phyloP scores from a whole-genome alignment of 1,284 basidiomycete genomes.

The Apiotrichum veenhuisii region DNA sequence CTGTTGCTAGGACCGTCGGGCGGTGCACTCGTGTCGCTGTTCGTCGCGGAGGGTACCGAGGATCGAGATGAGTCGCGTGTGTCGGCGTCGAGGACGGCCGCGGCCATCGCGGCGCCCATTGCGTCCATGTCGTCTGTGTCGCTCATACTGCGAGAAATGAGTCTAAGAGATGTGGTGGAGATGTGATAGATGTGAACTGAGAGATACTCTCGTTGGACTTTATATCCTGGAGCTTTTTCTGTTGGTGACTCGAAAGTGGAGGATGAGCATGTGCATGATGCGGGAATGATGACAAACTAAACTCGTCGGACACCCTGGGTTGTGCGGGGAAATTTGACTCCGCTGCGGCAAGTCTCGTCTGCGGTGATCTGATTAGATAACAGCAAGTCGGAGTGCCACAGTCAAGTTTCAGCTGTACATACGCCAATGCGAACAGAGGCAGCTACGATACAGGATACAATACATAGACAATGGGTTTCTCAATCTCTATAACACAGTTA shows the following conservation, averaged over 20 bases:
- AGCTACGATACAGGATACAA: no score
- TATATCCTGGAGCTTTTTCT: neutral
- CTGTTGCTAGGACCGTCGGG: neutral
- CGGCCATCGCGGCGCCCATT: neutral
- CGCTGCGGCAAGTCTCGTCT: neutral
- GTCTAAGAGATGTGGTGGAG: no score
- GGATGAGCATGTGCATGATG: neutral
- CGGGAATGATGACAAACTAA: neutral
- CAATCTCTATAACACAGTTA: no score
- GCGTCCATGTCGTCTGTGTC: neutral
- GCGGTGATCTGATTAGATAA: neutral
- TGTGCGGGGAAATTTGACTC: neutral
- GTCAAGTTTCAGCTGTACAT: neutral
- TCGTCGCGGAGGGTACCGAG: no score
- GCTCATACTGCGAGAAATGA: neutral
- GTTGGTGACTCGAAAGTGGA: neutral
- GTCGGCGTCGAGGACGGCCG: neutral
- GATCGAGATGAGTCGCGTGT: no score
- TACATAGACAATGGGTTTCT: no score
- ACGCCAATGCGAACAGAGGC: neutral
- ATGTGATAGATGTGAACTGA: no score
- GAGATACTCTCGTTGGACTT: neutral
- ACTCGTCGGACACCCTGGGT: no score
- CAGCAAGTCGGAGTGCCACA: neutral
- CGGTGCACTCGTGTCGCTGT: no score